Base-by-base conservation (phyloP, 2,329 filamentous ascomycete genomes). In the Ophiobolus disseminans region DNA sequence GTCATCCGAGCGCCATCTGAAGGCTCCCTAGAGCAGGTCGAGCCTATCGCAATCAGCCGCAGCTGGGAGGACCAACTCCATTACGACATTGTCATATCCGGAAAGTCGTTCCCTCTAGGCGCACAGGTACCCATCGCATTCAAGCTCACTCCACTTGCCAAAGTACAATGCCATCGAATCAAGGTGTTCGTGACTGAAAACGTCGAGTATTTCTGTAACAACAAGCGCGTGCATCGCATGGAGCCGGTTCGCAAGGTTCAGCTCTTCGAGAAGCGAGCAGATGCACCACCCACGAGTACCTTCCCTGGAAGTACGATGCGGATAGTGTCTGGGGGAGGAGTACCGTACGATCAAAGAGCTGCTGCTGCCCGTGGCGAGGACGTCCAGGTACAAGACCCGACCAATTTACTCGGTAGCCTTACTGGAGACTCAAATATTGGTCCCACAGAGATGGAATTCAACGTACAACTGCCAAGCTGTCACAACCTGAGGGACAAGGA, bases 61-160 rank as follows among this genome's bases (percentile, higher is more conserved):
- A 91, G 90, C 54, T 97, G 92, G 92, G 92, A 97, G 69, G 91
- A 97, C 60, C 92, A 96, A 66, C 79, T 97, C 23, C 91, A 95
- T 66, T 97, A 97, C 75, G 92, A 97, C 65, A 96, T 97, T 60
- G 87, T 96, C 69, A 96, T 97, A 45, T 96, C 91, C 1, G 92
- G 92, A 45, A 96, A 96, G 79, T 95, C 91, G 0, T 97, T 97
- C 51, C 90, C 92, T 0, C 83, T 97, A 16, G 92, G 92, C 13
- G 84, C 88, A 30, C 89, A 89, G 63, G 90, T 97, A 13, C 92
- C 92, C 1, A 94, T 97, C 50, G 91, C 91, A 1, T 96, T 97
- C 78, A 96, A 96, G 73, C 80, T 97, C 57, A 96, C 91, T 0
- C 92, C 92, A 0, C 76, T 97, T 17, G 91, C 92, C 51, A 97